Evolutionary conservation across 1,139 yeast genomes (phyloP).

Genomic region (Yamadazyma blattariae): DNA sequence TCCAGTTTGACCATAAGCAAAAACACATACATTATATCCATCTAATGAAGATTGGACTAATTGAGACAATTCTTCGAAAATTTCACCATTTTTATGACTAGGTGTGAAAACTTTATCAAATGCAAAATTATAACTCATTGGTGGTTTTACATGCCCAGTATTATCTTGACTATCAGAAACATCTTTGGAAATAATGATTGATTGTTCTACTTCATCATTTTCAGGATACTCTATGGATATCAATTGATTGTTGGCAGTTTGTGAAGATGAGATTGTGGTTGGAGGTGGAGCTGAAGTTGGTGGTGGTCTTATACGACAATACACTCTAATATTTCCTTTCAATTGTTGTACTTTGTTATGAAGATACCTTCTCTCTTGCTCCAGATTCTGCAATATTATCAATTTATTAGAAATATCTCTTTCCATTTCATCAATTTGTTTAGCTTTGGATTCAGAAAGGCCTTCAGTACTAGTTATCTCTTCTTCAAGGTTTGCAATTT

Average conservation of each 20-base stretch:
- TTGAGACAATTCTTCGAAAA: constrained; percentile 85
- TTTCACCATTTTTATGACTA: constrained; percentile 49
- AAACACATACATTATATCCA: constrained; percentile 89
- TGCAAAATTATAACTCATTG: constrained; percentile 39
- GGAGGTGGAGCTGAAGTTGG: constrained; percentile 7
- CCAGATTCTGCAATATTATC: constrained; percentile 17
- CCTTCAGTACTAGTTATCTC: constrained; percentile 6
- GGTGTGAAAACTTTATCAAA: constrained; percentile 80
- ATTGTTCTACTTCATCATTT: constrained; percentile 49
- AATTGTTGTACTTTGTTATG: constrained; percentile 81
- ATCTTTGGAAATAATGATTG: constrained; percentile 32
- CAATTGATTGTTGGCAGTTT: too few relatives aligned
- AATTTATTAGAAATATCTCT: constrained; percentile 5
- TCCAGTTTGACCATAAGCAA: constrained; percentile 98
- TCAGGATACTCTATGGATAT: constrained; percentile 47
- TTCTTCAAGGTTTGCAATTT: constrained; percentile 10
- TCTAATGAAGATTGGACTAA: constrained; percentile 85
- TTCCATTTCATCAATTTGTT: constrained; percentile 7
- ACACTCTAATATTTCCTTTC: constrained; percentile 90
- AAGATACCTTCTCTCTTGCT: constrained; percentile 51
- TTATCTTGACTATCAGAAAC: constrained; percentile 5
- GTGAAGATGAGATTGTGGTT: too few relatives aligned
- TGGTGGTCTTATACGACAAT: constrained; percentile 77
- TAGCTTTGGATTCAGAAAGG: constrained; percentile 6
- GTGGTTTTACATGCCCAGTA: too few relatives aligned